phyloP scores from a whole-genome alignment of 257 asterid genomes.

The Cinchona pubescens region DNA sequence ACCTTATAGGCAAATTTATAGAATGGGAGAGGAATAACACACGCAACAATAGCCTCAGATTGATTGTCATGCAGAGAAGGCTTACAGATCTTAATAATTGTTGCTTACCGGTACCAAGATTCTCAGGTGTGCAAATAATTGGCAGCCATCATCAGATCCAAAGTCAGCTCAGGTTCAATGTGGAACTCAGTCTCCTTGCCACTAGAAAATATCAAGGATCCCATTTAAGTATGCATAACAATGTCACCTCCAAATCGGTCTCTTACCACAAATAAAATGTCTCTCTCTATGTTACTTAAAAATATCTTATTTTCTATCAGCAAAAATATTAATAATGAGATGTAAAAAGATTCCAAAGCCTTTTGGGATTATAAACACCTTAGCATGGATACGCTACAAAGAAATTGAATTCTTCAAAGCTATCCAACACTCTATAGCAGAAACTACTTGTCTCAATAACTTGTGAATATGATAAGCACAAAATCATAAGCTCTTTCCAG shows the following conservation, averaged over 20 bases:
- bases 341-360: not conserved
- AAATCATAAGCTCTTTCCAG: not conserved
- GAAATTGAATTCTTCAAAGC: not conserved
- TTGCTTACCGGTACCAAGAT: slow-evolving; percentile 24
- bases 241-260: slow-evolving; percentile 7
- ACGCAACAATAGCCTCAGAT: not conserved
- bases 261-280: not conserved
- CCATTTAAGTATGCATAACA: slow-evolving; percentile 4
- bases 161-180: slow-evolving; percentile 83
- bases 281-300: not conserved
- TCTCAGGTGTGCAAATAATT: slow-evolving; percentile 74
- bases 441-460: not conserved
- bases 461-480: not conserved
- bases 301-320: not conserved
- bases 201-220: slow-evolving; percentile 31
- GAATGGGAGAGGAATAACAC: not conserved
- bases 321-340: not conserved
- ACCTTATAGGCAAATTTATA: not conserved
- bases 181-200: slow-evolving; percentile 88
- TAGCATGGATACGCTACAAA: not conserved
- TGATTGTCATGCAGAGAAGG: not conserved
- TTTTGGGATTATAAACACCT: not conserved
- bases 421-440: not conserved
- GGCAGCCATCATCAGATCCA: slow-evolving; percentile 96
- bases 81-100: slow-evolving; percentile 26